These are phyloP conservation scores for Rhizopogon roseolus DNA, from an alignment of 768 basidiomycete genomes.

Conservation along the genomic window DNA sequence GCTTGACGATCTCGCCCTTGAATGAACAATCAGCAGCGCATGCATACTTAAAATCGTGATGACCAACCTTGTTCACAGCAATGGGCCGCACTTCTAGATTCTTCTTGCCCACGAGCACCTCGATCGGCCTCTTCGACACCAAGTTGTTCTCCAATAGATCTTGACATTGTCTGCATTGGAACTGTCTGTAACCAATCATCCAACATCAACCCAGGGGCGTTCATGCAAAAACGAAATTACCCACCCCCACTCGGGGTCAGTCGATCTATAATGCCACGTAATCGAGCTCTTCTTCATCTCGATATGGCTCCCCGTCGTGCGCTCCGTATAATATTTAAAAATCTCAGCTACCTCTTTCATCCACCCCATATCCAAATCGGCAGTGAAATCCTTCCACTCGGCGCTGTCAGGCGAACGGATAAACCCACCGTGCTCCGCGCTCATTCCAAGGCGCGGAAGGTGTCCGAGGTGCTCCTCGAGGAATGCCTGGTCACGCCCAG, in stretches of 20 bases:
- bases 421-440: slow-evolving; percentile 95
- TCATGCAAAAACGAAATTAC: slow-evolving; percentile 21
- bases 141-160: slow-evolving; percentile 94
- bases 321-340: slow-evolving; percentile 94
- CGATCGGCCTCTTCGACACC: slow-evolving; percentile 89
- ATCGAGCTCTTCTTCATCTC: slow-evolving; percentile 97
- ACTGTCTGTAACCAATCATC: slow-evolving; percentile 42
- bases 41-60: background rate
- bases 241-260: slow-evolving; percentile 95
- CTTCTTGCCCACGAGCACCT: slow-evolving; percentile 97
- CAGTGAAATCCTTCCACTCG: slow-evolving; percentile 88
- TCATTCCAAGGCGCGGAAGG: slow-evolving; percentile 78
- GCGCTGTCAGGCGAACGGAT: slow-evolving; percentile 62
- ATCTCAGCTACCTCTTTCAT: slow-evolving; percentile 94
- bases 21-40: background rate
- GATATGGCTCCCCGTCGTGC: slow-evolving; percentile 94
- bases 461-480: slow-evolving; percentile 89
- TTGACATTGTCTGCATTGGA: slow-evolving; percentile 96
- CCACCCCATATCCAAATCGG: slow-evolving; percentile 94
- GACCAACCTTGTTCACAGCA: slow-evolving; percentile 81
- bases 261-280: slow-evolving; percentile 94
- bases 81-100: slow-evolving; percentile 95
- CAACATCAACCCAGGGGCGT: slow-evolving; percentile 1
- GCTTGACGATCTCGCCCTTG: slow-evolving; percentile 92
- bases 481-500: slow-evolving; percentile 91